These are phyloP conservation scores for Ceraceosorus guamensis DNA, from an alignment of 1,284 basidiomycete species.

Conservation along the genomic window DNA sequence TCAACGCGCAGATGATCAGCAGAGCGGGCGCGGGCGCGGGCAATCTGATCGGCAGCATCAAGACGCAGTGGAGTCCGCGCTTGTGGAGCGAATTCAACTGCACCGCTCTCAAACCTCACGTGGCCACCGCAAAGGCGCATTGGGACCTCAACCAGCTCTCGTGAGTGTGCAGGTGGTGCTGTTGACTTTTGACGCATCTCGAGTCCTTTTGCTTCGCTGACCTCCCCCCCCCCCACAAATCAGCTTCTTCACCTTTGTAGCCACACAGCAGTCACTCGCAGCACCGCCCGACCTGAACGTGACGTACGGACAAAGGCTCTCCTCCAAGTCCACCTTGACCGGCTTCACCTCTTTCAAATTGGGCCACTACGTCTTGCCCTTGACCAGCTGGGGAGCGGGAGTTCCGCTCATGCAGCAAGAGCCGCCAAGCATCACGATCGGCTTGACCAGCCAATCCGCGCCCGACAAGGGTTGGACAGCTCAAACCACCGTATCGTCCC, in stretches of 20 bases:
- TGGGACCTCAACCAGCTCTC: slow-evolving; percentile 52
- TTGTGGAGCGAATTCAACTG: slow-evolving; percentile 49
- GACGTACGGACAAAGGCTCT: slow-evolving; percentile 51
- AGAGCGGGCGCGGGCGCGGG: slow-evolving; percentile 51
- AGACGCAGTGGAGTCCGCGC: slow-evolving; percentile 60
- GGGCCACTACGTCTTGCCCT: slow-evolving; percentile 50
- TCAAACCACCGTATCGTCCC: slow-evolving; percentile 22
- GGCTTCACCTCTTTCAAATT: slow-evolving; percentile 47
- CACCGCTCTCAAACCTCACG: slow-evolving; percentile 51
- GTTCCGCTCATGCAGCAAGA: slow-evolving; percentile 19
- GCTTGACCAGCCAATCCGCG: slow-evolving; percentile 29
- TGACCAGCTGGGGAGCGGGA: slow-evolving; percentile 51
- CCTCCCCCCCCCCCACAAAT: neutral
- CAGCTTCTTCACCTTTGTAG: slow-evolving; percentile 48
- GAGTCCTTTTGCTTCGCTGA: too few relatives aligned
- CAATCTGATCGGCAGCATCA: slow-evolving; percentile 58
- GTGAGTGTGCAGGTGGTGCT: slow-evolving; percentile 22
- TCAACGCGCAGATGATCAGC: slow-evolving; percentile 49
- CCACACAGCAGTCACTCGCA: slow-evolving; percentile 28
- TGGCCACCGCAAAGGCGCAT: slow-evolving; percentile 50
- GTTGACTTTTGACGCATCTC: neutral
- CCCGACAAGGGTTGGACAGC: slow-evolving; percentile 37
- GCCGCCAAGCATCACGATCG: slow-evolving; percentile 29
- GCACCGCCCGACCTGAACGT: slow-evolving; percentile 50
- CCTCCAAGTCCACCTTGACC: slow-evolving; percentile 23